Conservation (phyloP, 768 basidiomycete species). For the Trametopsis cervina region DNA sequence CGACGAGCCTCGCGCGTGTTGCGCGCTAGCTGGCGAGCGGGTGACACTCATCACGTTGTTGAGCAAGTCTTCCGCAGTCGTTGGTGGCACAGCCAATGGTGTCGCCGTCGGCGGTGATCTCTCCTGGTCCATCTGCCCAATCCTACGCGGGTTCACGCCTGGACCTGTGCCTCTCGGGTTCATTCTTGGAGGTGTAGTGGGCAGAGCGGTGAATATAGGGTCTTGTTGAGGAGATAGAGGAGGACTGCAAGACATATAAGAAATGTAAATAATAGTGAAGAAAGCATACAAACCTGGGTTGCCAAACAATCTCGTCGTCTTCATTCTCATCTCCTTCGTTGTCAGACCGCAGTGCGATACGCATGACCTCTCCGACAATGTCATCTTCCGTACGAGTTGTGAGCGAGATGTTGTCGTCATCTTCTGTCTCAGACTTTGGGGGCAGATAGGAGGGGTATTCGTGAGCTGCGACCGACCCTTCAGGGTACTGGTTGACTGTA, state of each 20-base stretch:
- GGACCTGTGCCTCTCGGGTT: constrained; percentile 2
- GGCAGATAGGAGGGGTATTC: constrained; percentile 13
- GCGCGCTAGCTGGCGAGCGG: constrained; percentile 17
- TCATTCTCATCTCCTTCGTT: constrained; percentile 46
- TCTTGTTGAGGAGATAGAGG: constrained; percentile 16
- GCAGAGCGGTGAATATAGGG: constrained; percentile 17
- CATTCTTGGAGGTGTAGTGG: constrained; percentile 2
- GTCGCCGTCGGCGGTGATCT: constrained; percentile 1
- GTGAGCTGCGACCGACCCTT: constrained; percentile 12
- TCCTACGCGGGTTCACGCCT: constrained; percentile 3
- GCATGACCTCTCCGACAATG: constrained; percentile 59
- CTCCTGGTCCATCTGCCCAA: constrained; percentile 2
- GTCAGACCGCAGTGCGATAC: constrained; percentile 33
- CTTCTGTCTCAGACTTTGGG: constrained; percentile 26
- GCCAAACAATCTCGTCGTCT: constrained; percentile 73
- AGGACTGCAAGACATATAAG: not conserved
- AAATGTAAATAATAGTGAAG: not conserved
- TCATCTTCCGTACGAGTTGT: constrained; percentile 80
- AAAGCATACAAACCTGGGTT: constrained; percentile 43
- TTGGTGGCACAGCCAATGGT: constrained; percentile 18
- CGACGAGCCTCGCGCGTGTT: constrained; percentile 19
- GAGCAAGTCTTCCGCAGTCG: constrained; percentile 64
- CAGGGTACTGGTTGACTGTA: not conserved
- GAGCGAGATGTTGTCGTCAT: constrained; percentile 61
- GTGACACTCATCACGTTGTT: constrained; percentile 42